A percentile compares a stretch with the other conserved stretches of the same genome.
These are phyloP conservation scores for Neopestalotiopsis sp. DNA, from an alignment of 2,329 filamentous ascomycete genomes.

Conservation along the genomic window DNA sequence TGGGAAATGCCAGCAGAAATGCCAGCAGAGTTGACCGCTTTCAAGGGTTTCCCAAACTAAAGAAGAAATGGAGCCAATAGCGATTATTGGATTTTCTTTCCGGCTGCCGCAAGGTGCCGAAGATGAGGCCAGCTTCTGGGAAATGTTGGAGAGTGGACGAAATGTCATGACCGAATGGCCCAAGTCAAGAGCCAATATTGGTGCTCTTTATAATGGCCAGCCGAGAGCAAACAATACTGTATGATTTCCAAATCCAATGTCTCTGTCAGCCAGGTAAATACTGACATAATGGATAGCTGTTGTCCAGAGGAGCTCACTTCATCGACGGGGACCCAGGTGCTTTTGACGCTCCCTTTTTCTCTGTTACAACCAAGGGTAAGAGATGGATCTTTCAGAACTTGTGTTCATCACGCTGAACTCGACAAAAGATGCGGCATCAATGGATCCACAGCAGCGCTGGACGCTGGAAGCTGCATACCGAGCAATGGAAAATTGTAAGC, in stretches of 20 bases:
- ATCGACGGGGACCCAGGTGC: not conserved
- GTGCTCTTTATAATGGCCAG: not conserved
- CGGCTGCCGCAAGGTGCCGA: constrained; percentile 14
- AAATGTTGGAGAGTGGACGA: constrained; percentile 5
- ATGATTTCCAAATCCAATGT: not conserved
- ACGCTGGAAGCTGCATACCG: constrained; percentile 13
- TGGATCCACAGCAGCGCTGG: constrained; percentile 18
- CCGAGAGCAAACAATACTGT: not conserved
- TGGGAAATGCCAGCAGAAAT: not conserved
- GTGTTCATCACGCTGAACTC: not conserved
- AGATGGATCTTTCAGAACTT: not conserved
- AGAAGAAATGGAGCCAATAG: not conserved
- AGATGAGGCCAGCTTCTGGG: constrained; percentile 13
- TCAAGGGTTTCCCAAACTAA: not conserved
- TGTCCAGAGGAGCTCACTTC: constrained; percentile 8
- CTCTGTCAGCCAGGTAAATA: not conserved
- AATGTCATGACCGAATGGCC: constrained; percentile 13
- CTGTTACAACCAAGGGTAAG: constrained; percentile 1
- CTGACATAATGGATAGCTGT: not conserved
- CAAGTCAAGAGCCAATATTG: not conserved
- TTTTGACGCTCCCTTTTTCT: constrained; percentile 15
- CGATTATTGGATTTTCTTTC: constrained; percentile 13
- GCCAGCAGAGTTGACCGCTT: not conserved
- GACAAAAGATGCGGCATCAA: constrained; percentile 5
- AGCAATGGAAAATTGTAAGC: constrained; percentile 17